phyloP scores from a whole-genome alignment of 1,284 basidiomycete species.

The Ceraceosorus guamensis region DNA sequence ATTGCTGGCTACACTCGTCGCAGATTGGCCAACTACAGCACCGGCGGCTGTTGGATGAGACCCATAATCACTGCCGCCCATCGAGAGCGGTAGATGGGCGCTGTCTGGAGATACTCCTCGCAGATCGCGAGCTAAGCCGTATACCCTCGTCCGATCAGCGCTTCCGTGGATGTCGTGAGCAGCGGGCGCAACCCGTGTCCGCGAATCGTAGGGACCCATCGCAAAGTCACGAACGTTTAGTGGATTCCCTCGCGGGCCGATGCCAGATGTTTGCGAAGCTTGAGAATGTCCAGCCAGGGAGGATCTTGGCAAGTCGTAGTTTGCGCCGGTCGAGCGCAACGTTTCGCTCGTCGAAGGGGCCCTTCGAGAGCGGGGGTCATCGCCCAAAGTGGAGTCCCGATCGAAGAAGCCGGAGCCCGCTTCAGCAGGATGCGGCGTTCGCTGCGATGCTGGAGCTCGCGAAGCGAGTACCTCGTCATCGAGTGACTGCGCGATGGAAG shows the following conservation, averaged over 20 bases:
- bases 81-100: neutral
- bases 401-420: too few relatives aligned
- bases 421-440: too few relatives aligned
- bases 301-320: neutral
- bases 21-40: neutral
- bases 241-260: neutral
- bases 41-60: neutral
- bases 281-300: neutral
- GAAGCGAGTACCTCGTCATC: too few relatives aligned
- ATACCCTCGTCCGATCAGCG: conserved; percentile 1
- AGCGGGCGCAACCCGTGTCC: neutral
- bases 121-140: conserved; percentile 3
- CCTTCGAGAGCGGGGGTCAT: neutral
- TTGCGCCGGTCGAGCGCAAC: neutral
- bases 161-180: neutral
- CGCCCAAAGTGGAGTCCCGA: too few relatives aligned
- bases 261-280: neutral
- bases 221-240: neutral
- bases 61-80: neutral
- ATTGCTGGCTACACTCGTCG: neutral
- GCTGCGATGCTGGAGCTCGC: too few relatives aligned
- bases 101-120: conserved; percentile 5
- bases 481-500: too few relatives aligned
- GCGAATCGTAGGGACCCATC: neutral
- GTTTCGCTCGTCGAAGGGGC: neutral